Base-by-base conservation (phyloP, 371 early-diverging fungal species). In the Smittium culicis region DNA sequence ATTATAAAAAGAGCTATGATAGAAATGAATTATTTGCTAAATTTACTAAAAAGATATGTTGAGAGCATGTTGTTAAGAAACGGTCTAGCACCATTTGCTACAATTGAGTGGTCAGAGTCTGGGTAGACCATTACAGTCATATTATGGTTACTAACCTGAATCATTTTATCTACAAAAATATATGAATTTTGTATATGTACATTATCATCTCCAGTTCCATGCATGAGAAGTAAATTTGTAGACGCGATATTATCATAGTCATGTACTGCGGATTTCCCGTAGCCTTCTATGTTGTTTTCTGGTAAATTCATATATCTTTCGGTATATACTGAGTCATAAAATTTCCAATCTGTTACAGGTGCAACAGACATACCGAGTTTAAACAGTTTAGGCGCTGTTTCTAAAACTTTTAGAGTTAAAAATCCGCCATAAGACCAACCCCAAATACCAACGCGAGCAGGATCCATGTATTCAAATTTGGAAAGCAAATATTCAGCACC, bases 401-500 rank as follows among this genome's bases (percentile, higher is more conserved):
- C 97, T 35, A 96, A 80, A 0, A 88, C 82, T 70, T 94, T 93
- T 61, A 87, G 68, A 0, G 95, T 86, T 78, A 90, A 77, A 70
- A 87, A 97, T 1, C 96, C 98, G 63, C 98, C 98, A 74, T 88
- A 98, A 3, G 91, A 91, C 92, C 97, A 96, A 29, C 98, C 98
- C 98, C 96, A 96, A 60, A 98, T 88, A 30, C 89, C 96, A n/a
- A 96, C 81, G 28, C 85, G 77, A 20, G 80, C 74, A 1, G 81
- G 71, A 74, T 95, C 91, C 30, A 94, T 87, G 72, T 87, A 96
- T 1, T 85, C 70, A 54, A 83, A 78, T 1, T 70, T 70, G 29
- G 83, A 77, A 1, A 64, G 14, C 79, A 92, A 84, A 68, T 83
- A 86, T 77, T 84, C 79, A 5, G 86, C 93, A 0, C 91, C 93